Evolutionary conservation across 1,139 yeast species (phyloP), one percentile per base, ranked within the genome.

Genomic region (Taphrina pruni): DNA sequence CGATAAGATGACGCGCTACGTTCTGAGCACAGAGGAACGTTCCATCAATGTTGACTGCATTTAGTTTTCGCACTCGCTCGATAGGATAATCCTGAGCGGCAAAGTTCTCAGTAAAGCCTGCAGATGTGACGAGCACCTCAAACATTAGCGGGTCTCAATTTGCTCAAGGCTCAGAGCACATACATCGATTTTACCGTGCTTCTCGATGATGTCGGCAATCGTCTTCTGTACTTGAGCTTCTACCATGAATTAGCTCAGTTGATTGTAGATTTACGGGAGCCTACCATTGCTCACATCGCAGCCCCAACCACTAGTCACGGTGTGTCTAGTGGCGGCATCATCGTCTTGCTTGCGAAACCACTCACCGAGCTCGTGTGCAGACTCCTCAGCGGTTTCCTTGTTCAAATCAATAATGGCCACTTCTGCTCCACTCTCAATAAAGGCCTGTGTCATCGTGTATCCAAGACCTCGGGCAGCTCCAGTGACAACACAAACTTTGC

Each of bases 401-500:
- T 55, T 41, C 20, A 61, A 45, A n/a, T 66, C 65, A 45, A 66
- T 51, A 32, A 80, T 76, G 73, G 77, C 75, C 20, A 80, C 88
- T 74, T 89, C 92, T 9, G 96, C 97, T 66, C 97, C 97, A 3
- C 95, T 95, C 79, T 90, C 94, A 65, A 95, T 92, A 75, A 82
- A 90, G 0, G 93, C 95, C 76, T 87, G 89, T 54, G 96, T 96
- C 41, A 90, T 90, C 5, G 90, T 91, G 73, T 80, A 83, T 11
- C 97, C 97, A 74, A 91, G 90, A 38, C 97, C 97, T 52, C 88
- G 84, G 14, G 95, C 88, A 2, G 95, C 88, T 43, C 97, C 97
- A 21, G 97, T 89, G 71, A 91, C 86, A 11, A 91, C 86, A 66
- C 96, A 95, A 26, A 89, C 90, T 78, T 89, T 89, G 20, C 96